A percentile compares a stretch with the other conserved stretches of the same genome.
Conservation (phyloP, 345 rosid species). For the Dipteronia sinensis region DNA sequence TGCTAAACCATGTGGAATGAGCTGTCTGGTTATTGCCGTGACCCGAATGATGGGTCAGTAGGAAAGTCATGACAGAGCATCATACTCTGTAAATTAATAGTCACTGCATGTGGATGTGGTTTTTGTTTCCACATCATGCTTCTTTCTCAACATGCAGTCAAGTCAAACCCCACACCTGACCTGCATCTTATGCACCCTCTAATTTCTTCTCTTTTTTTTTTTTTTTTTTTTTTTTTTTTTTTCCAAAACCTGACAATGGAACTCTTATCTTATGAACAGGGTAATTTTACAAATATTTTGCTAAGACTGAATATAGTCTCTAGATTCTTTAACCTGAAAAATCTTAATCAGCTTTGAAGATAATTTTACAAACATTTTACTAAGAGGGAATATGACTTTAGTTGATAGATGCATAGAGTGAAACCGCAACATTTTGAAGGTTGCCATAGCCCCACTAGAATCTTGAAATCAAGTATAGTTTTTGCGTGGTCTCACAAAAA, state of each 20-base stretch:
- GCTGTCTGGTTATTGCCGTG: conserved; percentile 48
- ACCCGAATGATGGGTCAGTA: conserved; percentile 39
- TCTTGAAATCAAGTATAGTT: neutral
- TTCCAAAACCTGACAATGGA: no score
- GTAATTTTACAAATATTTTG: no score
- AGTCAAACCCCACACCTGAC: conserved; percentile 27
- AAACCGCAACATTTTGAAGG: neutral
- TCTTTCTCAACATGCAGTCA: conserved; percentile 15
- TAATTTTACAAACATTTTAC: no score
- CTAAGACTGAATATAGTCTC: no score
- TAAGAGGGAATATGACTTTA: no score
- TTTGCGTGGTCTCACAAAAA: neutral
- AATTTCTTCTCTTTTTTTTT: no score
- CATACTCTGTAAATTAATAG: conserved; percentile 37
- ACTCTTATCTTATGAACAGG: no score
- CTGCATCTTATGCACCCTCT: no score
- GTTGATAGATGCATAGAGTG: neutral
- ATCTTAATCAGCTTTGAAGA: no score
- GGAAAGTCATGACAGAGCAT: conserved; percentile 43
- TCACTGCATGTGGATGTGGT: conserved; percentile 41
- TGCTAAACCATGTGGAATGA: conserved; percentile 65
- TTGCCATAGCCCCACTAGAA: neutral
- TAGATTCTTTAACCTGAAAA: no score
- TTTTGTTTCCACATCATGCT: conserved; percentile 14
- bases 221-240: no score